phyloP scores from a whole-genome alignment of 257 asterid species.

The Solanum corneliomulleri region DNA sequence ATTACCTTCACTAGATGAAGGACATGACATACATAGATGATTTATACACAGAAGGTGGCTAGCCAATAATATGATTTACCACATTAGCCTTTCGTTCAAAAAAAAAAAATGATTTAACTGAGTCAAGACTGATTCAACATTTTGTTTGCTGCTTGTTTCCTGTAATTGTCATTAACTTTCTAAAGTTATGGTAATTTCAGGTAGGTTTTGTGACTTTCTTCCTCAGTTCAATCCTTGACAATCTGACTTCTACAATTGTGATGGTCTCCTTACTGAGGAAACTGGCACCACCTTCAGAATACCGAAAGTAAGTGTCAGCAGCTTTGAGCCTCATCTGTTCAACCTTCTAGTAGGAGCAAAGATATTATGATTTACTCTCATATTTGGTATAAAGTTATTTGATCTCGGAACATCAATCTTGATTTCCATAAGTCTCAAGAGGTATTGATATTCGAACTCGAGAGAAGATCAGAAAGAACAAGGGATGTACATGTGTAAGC shows the following conservation, averaged over 20 bases:
- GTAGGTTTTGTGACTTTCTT: conserved; percentile 85
- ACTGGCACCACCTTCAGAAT: conserved; percentile 92
- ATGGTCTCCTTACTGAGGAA: conserved; percentile 95
- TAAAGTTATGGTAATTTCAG: conserved; percentile 35
- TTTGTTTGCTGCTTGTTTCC: neutral
- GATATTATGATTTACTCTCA: neutral
- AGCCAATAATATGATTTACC: neutral
- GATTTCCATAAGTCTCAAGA: neutral
- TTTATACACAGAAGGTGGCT: neutral
- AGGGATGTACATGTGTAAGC: neutral
- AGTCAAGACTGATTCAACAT: neutral
- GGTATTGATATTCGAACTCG: neutral
- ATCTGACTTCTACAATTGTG: conserved; percentile 94
- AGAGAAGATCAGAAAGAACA: neutral
- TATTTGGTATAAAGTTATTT: neutral
- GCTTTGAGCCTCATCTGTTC: neutral
- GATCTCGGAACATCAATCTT: neutral
- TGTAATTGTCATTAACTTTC: neutral
- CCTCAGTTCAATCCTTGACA: conserved; percentile 91
- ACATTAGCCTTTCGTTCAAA: neutral
- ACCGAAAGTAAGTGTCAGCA: conserved; percentile 63
- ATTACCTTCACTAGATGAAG: neutral
- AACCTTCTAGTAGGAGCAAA: neutral
- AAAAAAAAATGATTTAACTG: neutral
- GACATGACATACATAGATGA: neutral